Evolutionary conservation across 305 asterid genomes (phyloP).

Genomic region (Lippia alba): DNA sequence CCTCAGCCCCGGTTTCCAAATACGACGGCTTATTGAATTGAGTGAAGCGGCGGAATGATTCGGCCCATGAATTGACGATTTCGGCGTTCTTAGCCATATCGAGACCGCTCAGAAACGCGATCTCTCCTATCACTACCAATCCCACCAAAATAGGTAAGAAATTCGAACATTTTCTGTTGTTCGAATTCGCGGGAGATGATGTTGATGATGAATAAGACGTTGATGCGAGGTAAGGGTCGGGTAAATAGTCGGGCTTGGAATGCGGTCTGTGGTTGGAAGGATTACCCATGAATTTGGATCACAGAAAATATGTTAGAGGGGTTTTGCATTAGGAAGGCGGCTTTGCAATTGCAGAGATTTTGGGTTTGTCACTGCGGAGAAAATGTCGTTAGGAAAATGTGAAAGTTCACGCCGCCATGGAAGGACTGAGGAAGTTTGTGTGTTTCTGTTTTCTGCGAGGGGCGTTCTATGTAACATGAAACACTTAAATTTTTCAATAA

Average conservation of each 20-base stretch:
- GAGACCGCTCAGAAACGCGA: slow-evolving; percentile 59
- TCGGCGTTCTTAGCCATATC: slow-evolving; percentile 65
- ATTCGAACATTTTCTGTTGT: slow-evolving; percentile 54
- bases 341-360: background rate
- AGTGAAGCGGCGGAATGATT: slow-evolving; percentile 57
- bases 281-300: slow-evolving; percentile 19
- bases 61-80: slow-evolving; percentile 68
- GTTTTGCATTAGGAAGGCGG: background rate
- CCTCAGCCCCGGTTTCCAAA: slow-evolving; percentile 30
- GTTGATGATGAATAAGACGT: slow-evolving; percentile 26
- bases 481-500: no score
- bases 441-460: no score
- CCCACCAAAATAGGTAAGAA: slow-evolving; percentile 53
- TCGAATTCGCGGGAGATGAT: slow-evolving; percentile 14
- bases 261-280: slow-evolving; percentile 45
- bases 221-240: slow-evolving; percentile 39
- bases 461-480: no score
- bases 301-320: background rate
- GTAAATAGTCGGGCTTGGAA: slow-evolving; percentile 37
- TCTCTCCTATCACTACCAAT: slow-evolving; percentile 61
- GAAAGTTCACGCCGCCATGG: no score
- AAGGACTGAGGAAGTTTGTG: no score
- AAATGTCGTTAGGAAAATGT: no score
- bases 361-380: background rate
- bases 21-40: slow-evolving; percentile 39